Evolutionary conservation across 768 basidiomycete genomes (phyloP).

Genomic region (Rhizopogon roseolus): DNA sequence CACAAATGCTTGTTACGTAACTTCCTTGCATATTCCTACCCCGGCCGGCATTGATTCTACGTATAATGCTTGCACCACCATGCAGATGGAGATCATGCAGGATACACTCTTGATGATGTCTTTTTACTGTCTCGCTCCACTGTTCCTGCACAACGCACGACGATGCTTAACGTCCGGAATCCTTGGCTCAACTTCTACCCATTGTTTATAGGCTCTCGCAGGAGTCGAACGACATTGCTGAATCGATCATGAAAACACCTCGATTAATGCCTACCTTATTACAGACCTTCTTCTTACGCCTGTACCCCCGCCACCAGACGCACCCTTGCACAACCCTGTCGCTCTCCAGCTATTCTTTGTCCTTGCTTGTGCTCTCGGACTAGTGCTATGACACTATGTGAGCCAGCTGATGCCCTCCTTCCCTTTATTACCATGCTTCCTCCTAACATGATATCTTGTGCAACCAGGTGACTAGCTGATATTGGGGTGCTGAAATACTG

Average conservation of each 20-base stretch:
- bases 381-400: conserved; percentile 54
- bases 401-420: conserved; percentile 60
- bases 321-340: conserved; percentile 32
- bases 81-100: conserved; percentile 69
- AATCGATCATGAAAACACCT: conserved; percentile 44
- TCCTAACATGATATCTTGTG: conserved; percentile 77
- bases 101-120: conserved; percentile 86
- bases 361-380: conserved; percentile 64
- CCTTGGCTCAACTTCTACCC: conserved; percentile 50
- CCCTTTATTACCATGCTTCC: conserved; percentile 66
- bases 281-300: conserved; percentile 54
- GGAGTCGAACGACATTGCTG: conserved; percentile 50
- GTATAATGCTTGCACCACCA: conserved; percentile 94
- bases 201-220: conserved; percentile 59
- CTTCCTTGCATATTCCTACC: too few species aligned
- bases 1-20: too few species aligned
- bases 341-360: conserved; percentile 55
- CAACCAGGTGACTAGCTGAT: conserved; percentile 81
- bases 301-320: conserved; percentile 33
- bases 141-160: conserved; percentile 76
- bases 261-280: conserved; percentile 49
- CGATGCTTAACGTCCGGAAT: conserved; percentile 69
- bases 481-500: conserved; percentile 61
- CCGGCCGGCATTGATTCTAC: too few species aligned
- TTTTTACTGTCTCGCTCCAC: conserved; percentile 77